Base-by-base conservation (phyloP, 805 yeast genomes). In the Maudiozyma barnettii region DNA sequence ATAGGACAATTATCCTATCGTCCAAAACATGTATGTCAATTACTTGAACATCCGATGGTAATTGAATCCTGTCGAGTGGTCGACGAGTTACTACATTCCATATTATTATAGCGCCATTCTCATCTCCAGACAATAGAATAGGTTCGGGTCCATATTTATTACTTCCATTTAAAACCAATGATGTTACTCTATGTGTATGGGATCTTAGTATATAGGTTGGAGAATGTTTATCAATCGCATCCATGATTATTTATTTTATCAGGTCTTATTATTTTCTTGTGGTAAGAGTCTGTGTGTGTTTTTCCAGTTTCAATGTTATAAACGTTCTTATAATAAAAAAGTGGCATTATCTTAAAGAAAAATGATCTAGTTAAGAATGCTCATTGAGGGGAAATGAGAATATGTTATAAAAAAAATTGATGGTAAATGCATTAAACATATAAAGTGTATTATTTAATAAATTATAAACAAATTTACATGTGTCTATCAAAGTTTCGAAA, bases 41-140 rank as follows among this genome's bases (percentile, higher is more conserved):
- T 6, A 61, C 49, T 10, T 55, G 58, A 2, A 56, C 53, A 2
- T 41, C 36, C 6, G 48, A 31, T 9, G 48, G 46, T 18, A 54
- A 35, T 14, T 33, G n/a, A 21, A 49, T 44, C 8, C 13, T 22
- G 8, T 43, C 36, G 8, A 54, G 19, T 1, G 66, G 62, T 37
- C 65, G 55, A 40, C 65, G 56, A 4, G 59, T 59, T 1, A 60
- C 39, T 36, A 61, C 35, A 47, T 64, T 53, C 67, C 67, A 63
- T n/a, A 52, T 38, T 16, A 52, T 45, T 14, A 63, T 22, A 2
- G 20, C 35, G 4, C 68, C 68, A 1, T 43, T 23, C 6, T 51
- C 57, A 51, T 64, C 68, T 2, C 60, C 60, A 4, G 66, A 60
- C 4, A 59, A 23, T 13, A 64, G 47, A 10, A 42, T 23, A 1